Evolutionary conservation across 2,329 filamentous ascomycete genomes (phyloP), one percentile per base, ranked within the genome.

Genomic region (Colletotrichum sp.): DNA sequence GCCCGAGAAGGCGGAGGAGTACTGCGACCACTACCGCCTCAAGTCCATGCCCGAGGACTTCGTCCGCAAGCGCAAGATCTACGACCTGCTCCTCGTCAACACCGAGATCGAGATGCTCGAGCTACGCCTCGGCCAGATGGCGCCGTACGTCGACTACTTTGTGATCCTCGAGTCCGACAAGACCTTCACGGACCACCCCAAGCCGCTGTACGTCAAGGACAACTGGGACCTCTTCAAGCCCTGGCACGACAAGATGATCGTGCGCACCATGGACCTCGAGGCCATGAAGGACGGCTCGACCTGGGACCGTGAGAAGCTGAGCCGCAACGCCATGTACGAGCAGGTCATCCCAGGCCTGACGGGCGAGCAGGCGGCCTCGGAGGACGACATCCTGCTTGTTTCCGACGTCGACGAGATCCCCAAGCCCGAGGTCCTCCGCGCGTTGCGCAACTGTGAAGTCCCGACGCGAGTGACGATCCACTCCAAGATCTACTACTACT

Each of bases 81-180:
- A 91, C 81, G 92, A 94, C 80, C 85, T 94, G 3, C 86, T 92
- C 79, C 89, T 93, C 86, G 83, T 93, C 78, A 92, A 92, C 78
- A 89, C 87, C 4, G 92, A 93, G 83, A 85, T 93, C 14, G 92
- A 93, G 83, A 92, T 91, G 87, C 86, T 94, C 57, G 92, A 94
- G 81, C 90, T 94, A 64, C 90, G 91, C 13, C 85, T 94, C 4
- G 87, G 91, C 79, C 90, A 90, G 4, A 87, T 92, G 18, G 89
- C 89, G 72, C 82, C 89, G 52, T 83, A 89, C 57, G 91, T 93
- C 75, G 92, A 94, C 83, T 93, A 92, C 83, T 94, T 93, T 78
- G 86, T 94, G 79, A 87, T 94, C 39, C 87, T 93, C 67, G 92
- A 94, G 83, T 88, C 89, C 1, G 81, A 84, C 21, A 87, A 84